These are phyloP conservation scores for Hyphodiscus sp. DNA, from an alignment of 2,329 filamentous ascomycete genomes.

Conservation along the genomic window DNA sequence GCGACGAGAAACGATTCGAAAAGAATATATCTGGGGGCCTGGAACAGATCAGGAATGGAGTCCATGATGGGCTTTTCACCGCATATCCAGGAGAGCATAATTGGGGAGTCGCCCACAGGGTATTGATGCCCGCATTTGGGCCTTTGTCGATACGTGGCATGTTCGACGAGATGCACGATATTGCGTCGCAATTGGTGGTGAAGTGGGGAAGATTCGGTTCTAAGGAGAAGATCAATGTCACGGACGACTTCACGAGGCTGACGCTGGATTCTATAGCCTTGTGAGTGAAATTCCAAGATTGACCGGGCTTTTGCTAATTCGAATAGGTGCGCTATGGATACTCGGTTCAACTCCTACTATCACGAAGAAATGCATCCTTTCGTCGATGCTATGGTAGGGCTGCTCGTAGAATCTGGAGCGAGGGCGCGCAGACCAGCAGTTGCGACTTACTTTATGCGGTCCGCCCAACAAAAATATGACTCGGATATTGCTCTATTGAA, in stretches of 20 bases:
- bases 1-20: slow-evolving; percentile 56
- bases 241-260: slow-evolving; percentile 67
- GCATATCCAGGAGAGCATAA: slow-evolving; percentile 45
- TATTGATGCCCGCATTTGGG: slow-evolving; percentile 64
- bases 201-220: slow-evolving; percentile 63
- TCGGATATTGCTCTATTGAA: slow-evolving; percentile 50
- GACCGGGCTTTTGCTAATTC: slow-evolving; percentile 34
- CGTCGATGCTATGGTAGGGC: slow-evolving; percentile 57
- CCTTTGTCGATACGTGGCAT: slow-evolving; percentile 61
- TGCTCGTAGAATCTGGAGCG: slow-evolving; percentile 51
- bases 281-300: slow-evolving; percentile 51
- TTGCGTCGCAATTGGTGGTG: slow-evolving; percentile 57
- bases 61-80: slow-evolving; percentile 62
- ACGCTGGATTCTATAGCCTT: slow-evolving; percentile 60
- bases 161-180: slow-evolving; percentile 65
- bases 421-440: slow-evolving; percentile 42
- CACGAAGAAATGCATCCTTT: slow-evolving; percentile 64
- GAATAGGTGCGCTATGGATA: slow-evolving; percentile 58
- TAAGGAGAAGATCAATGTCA: slow-evolving; percentile 47
- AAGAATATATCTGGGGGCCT: slow-evolving; percentile 49
- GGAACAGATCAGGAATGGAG: slow-evolving; percentile 49
- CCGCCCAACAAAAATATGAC: slow-evolving; percentile 40
- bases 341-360: slow-evolving; percentile 75
- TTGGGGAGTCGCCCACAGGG: slow-evolving; percentile 61
- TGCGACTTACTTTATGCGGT: slow-evolving; percentile 42